Conservation (phyloP, 768 basidiomycete genomes). For the Pleurotus djamor region DNA sequence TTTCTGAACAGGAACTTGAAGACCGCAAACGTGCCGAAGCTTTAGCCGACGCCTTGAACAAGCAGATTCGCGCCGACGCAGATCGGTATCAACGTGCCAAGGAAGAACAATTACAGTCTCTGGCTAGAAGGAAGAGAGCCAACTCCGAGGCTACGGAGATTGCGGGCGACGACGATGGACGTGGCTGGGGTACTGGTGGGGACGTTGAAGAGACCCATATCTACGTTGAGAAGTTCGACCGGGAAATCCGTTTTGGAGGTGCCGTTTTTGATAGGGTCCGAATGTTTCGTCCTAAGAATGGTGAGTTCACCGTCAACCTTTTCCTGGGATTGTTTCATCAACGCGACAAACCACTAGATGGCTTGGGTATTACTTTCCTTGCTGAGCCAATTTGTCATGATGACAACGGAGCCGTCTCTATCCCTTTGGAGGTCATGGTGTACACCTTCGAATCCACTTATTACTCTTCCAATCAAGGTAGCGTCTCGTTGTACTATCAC, state of each 20-base stretch:
- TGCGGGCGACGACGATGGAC: slow-evolving; percentile 19
- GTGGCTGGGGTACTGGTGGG: too few species aligned
- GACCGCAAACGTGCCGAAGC: slow-evolving; percentile 54
- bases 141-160: slow-evolving; percentile 70
- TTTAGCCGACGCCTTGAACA: slow-evolving; percentile 59
- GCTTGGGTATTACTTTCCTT: slow-evolving; percentile 64
- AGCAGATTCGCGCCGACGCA: slow-evolving; percentile 65
- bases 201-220: slow-evolving; percentile 37
- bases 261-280: slow-evolving; percentile 63
- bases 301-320: slow-evolving; percentile 27
- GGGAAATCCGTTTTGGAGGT: slow-evolving; percentile 56
- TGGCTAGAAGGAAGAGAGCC: slow-evolving; percentile 53
- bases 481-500: not conserved
- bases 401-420: slow-evolving; percentile 32
- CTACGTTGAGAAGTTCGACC: slow-evolving; percentile 48
- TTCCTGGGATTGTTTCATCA: not conserved
- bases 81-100: slow-evolving; percentile 55
- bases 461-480: slow-evolving; percentile 66
- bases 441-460: slow-evolving; percentile 68
- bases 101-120: slow-evolving; percentile 45
- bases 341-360: slow-evolving; percentile 34
- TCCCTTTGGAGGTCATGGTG: slow-evolving; percentile 67
- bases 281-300: slow-evolving; percentile 69
- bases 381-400: slow-evolving; percentile 78
- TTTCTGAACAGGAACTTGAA: slow-evolving; percentile 41